phyloP scores from a whole-genome alignment of 306 rosid species.

The Medicago lupulina region DNA sequence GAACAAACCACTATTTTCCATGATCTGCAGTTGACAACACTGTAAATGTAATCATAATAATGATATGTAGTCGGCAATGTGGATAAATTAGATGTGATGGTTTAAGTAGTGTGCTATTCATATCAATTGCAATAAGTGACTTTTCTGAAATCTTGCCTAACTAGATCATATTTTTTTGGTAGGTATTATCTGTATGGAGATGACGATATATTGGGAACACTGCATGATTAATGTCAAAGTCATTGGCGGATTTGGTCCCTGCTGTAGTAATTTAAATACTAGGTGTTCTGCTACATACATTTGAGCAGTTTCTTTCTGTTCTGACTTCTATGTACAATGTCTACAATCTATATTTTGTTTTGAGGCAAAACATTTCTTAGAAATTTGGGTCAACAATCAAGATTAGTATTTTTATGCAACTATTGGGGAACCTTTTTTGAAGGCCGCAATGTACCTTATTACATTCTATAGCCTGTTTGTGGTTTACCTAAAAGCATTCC shows the following conservation, averaged over 20 bases:
- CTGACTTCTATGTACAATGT: constrained; percentile 21
- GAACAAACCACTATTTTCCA: too few species aligned
- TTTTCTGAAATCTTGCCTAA: constrained; percentile 18
- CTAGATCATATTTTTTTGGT: constrained; percentile 26
- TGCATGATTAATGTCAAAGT: constrained; percentile 55
- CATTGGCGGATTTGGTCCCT: background rate
- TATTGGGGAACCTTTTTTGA: constrained; percentile 2
- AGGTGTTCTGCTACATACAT: constrained; percentile 27
- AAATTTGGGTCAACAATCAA: background rate
- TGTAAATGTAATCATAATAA: background rate
- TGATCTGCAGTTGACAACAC: too few species aligned
- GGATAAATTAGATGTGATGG: background rate
- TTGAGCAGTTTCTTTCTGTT: constrained; percentile 33
- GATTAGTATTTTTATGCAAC: constrained; percentile 23
- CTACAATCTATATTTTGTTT: constrained; percentile 13
- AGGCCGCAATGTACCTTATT: background rate
- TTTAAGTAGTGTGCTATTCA: constrained; percentile 8
- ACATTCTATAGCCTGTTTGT: background rate
- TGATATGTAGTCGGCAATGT: background rate
- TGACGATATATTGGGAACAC: constrained; percentile 60
- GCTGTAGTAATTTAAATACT: constrained; percentile 26
- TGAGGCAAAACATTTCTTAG: background rate
- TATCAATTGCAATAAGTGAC: constrained; percentile 29
- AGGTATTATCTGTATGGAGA: constrained; percentile 61
- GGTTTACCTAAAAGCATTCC: background rate